A percentile compares a stretch with the other conserved stretches of the same genome.
Conservation (phyloP, 345 rosid species). For the Eucalyptus pauciflora region DNA sequence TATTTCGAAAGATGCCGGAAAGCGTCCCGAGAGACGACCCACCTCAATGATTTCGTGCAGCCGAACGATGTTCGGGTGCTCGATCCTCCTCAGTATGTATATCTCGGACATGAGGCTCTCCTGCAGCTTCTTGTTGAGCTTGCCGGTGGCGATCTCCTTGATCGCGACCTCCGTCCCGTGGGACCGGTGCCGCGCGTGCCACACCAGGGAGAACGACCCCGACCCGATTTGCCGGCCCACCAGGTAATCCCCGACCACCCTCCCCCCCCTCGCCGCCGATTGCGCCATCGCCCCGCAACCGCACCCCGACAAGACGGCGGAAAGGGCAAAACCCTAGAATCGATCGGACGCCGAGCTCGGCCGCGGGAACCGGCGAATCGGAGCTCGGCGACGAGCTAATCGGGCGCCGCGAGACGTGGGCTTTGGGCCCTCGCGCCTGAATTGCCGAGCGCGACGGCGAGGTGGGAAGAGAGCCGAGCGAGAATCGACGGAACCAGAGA, state of each 20-base stretch:
- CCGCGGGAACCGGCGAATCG: neutral
- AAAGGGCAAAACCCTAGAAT: neutral
- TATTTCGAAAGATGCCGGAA: neutral
- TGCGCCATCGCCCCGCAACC: slow-evolving; percentile 42
- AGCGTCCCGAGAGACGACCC: neutral
- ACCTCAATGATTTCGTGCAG: slow-evolving; percentile 90
- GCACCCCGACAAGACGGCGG: neutral
- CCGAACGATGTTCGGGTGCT: slow-evolving; percentile 84
- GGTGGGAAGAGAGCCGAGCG: neutral
- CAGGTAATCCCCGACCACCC: slow-evolving; percentile 83
- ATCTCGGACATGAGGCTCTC: slow-evolving; percentile 95
- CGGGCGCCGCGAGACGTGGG: neutral
- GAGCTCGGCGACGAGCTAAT: neutral
- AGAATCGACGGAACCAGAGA: neutral
- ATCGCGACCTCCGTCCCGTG: slow-evolving; percentile 94
- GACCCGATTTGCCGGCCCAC: slow-evolving; percentile 85
- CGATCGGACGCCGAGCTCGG: neutral
- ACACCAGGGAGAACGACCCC: slow-evolving; percentile 96
- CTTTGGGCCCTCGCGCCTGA: neutral
- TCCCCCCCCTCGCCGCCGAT: slow-evolving; percentile 41
- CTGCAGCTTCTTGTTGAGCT: slow-evolving; percentile 75
- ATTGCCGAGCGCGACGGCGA: neutral
- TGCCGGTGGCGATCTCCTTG: slow-evolving; percentile 65
- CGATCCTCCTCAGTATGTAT: slow-evolving; percentile 51
- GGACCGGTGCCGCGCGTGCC: slow-evolving; percentile 82